Evolutionary conservation across 2,329 filamentous ascomycete genomes (phyloP).

Genomic region (Tolypocladium endophyticum): DNA sequence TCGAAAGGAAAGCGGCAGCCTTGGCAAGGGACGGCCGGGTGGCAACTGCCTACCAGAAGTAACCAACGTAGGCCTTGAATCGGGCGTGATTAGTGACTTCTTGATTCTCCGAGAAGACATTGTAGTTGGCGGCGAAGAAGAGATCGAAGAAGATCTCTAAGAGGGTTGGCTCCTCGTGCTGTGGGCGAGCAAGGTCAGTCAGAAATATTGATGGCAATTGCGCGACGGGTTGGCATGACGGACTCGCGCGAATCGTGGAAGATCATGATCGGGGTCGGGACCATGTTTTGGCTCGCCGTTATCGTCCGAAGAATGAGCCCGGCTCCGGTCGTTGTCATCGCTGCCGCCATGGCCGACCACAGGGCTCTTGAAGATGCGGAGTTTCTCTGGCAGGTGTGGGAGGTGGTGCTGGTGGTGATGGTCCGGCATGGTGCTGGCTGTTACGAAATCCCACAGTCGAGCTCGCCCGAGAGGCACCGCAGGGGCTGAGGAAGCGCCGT

Average conservation of each 20-base stretch:
- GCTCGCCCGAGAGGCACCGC: background rate
- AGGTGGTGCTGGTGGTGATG: background rate
- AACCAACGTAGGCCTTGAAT: slow-evolving; percentile 25
- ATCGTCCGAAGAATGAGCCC: background rate
- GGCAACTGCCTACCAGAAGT: slow-evolving; percentile 16
- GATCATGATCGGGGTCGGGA: slow-evolving; percentile 5
- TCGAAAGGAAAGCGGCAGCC: background rate
- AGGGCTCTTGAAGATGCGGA: slow-evolving; percentile 21
- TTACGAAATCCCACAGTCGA: background rate
- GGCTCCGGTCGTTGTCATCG: slow-evolving; percentile 5
- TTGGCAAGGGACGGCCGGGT: background rate
- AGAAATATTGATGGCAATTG: background rate
- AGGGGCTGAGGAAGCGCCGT: background rate
- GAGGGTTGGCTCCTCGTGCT: slow-evolving; percentile 24
- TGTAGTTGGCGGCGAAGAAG: slow-evolving; percentile 47
- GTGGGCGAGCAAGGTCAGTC: background rate
- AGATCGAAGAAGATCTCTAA: slow-evolving; percentile 28
- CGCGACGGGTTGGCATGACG: background rate
- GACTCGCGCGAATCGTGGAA: slow-evolving; percentile 16
- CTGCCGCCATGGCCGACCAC: slow-evolving; percentile 6
- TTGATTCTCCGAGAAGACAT: slow-evolving; percentile 37
- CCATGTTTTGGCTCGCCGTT: background rate
- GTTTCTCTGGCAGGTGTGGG: slow-evolving; percentile 11
- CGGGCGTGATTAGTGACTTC: slow-evolving; percentile 18
- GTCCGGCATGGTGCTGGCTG: slow-evolving; percentile 7